Percentiles rank a stretch among this genome's conserved stretches.
These are phyloP conservation scores for Apiotrichum gamsii DNA, from an alignment of 1,284 basidiomycete species.

Conservation along the genomic window DNA sequence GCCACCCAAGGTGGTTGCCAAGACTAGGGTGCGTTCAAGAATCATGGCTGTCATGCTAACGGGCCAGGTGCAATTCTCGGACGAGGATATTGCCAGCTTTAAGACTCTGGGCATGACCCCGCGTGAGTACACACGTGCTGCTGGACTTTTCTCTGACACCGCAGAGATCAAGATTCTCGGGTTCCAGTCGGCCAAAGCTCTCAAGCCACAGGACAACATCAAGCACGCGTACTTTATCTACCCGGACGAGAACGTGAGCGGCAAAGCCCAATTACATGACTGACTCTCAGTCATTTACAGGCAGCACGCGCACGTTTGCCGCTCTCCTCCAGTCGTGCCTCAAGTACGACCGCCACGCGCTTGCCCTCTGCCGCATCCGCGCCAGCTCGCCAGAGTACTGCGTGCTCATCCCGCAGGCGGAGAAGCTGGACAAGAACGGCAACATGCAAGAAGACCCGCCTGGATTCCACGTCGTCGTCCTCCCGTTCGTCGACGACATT, in stretches of 20 bases:
- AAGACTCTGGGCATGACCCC: conserved; percentile 65
- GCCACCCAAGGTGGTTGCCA: conserved; percentile 26
- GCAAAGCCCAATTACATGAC: conserved; percentile 42
- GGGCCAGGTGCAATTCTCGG: conserved; percentile 68
- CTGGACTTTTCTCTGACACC: neutral
- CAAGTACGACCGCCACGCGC: conserved; percentile 72
- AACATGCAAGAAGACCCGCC: conserved; percentile 73
- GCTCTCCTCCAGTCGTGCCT: conserved; percentile 79
- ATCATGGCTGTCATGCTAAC: conserved; percentile 1
- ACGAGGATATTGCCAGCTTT: conserved; percentile 75
- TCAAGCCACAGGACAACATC: conserved; percentile 79
- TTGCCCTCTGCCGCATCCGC: conserved; percentile 67
- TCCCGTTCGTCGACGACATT: conserved; percentile 93
- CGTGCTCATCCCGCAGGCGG: conserved; percentile 81
- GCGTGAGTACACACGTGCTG: conserved; percentile 50
- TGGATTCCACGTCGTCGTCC: conserved; percentile 83
- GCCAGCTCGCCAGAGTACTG: conserved; percentile 75
- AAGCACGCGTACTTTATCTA: conserved; percentile 89
- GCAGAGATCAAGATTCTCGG: conserved; percentile 74
- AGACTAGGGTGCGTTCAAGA: conserved; percentile 20
- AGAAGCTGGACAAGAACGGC: conserved; percentile 58
- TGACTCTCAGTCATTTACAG: conserved; percentile 54
- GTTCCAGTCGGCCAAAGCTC: conserved; percentile 69
- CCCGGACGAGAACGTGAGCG: conserved; percentile 74
- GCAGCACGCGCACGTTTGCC: conserved; percentile 84